A percentile compares a stretch with the other conserved stretches of the same genome.
Evolutionary conservation across 805 yeast species (phyloP).

Genomic region (Diddensiella santjacobensis): DNA sequence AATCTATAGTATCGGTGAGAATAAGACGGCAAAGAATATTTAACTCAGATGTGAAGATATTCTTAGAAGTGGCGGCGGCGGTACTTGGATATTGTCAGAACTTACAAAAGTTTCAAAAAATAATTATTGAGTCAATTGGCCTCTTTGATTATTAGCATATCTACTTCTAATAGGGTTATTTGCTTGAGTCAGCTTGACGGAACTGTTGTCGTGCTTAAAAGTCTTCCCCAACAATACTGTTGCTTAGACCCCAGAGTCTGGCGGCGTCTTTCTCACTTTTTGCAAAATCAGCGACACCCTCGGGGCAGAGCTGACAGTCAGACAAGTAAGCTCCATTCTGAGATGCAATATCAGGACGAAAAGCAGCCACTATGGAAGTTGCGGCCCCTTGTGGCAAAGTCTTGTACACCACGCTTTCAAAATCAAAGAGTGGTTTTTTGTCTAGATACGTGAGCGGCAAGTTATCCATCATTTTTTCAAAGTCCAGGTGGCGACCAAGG

Average conservation of each 20-base stretch:
- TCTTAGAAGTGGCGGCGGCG: too few species aligned
- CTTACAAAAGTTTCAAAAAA: too few species aligned
- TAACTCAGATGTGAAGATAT: too few species aligned
- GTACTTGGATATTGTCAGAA: too few species aligned
- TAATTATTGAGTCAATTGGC: too few species aligned
- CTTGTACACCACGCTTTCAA: not conserved
- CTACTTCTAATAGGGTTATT: too few species aligned
- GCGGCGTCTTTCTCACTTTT: slow-evolving; percentile 2
- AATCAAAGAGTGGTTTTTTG: not conserved
- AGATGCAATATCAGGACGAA: slow-evolving; percentile 3
- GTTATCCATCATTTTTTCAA: not conserved
- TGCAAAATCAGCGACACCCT: slow-evolving; percentile 1
- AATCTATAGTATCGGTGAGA: too few species aligned
- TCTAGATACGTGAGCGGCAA: not conserved
- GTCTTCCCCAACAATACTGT: slow-evolving; percentile 7
- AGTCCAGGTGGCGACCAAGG: slow-evolving; percentile 12
- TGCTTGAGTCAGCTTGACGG: too few species aligned
- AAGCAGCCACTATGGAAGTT: slow-evolving; percentile 4
- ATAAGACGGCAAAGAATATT: too few species aligned
- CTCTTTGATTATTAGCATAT: too few species aligned
- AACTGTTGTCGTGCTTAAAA: not conserved
- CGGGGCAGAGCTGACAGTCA: slow-evolving; percentile 8
- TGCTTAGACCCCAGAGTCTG: slow-evolving; percentile 11
- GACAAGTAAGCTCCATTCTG: slow-evolving; percentile 3
- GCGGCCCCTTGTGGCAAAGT: slow-evolving; percentile 2